Percentiles rank a stretch among this genome's conserved stretches.
Evolutionary conservation across 768 basidiomycete species (phyloP).

Genomic region (Suillus luteus): DNA sequence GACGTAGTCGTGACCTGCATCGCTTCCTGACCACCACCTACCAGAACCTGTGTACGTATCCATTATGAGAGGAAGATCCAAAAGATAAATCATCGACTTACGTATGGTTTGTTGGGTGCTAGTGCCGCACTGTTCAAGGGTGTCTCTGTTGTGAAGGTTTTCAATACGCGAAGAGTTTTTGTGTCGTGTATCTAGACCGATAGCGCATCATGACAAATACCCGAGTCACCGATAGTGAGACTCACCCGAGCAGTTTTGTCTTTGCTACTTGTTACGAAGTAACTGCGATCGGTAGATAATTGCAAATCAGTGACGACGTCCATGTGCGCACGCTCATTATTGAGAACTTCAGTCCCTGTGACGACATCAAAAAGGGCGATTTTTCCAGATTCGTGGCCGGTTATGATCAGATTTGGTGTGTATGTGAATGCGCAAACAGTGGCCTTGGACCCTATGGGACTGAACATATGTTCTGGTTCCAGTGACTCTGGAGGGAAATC

Average conservation of each 20-base stretch:
- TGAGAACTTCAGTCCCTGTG: constrained; percentile 78
- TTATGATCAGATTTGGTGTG: constrained; percentile 76
- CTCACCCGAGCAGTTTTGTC: constrained; percentile 91
- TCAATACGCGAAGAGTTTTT: constrained; percentile 85
- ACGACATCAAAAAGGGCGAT: constrained; percentile 89
- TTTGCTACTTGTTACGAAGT: constrained; percentile 95
- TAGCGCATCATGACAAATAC: neutral
- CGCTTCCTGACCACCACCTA: constrained; percentile 98
- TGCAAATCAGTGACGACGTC: constrained; percentile 93
- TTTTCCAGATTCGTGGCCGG: constrained; percentile 97
- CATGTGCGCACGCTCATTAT: constrained; percentile 86
- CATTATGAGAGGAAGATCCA: neutral
- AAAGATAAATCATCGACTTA: constrained; percentile 34
- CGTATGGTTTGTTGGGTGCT: constrained; percentile 83
- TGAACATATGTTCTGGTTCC: constrained; percentile 78
- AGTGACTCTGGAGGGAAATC: constrained; percentile 55
- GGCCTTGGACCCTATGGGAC: constrained; percentile 92
- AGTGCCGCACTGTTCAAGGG: constrained; percentile 93
- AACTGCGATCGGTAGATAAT: constrained; percentile 84
- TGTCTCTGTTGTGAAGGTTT: constrained; percentile 91
- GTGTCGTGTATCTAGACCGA: constrained; percentile 76
- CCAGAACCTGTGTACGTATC: constrained; percentile 57
- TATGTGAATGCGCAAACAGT: constrained; percentile 93
- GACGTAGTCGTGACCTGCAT: constrained; percentile 97
- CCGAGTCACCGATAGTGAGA: neutral